Base-by-base conservation (phyloP, 2,329 filamentous ascomycete genomes). In the Colletotrichum tofieldiae region DNA sequence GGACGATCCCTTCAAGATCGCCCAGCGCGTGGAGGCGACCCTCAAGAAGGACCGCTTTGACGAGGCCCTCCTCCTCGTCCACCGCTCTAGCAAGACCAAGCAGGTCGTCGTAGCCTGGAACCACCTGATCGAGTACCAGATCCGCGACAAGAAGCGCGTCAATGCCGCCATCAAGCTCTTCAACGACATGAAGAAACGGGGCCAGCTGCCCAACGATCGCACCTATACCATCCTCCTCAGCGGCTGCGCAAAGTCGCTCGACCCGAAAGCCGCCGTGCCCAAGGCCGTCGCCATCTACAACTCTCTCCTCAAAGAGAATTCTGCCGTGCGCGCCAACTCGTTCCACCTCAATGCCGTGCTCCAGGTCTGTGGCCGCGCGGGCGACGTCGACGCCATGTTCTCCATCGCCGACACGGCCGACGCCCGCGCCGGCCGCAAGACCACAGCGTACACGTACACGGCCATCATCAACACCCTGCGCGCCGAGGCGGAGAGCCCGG, bases 181-280 rank as follows among this genome's bases (percentile, higher is more conserved):
- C 84, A 98, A 98, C 81, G 96, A 94, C 93, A 98, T 99, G 96
- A 99, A 98, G 84, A 98, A 98, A 84, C 89, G 95, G 73, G 92
- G 87, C 6, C 93, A 97, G 77, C 86, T 89, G 35, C 96, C 96
- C 1, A 96, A 95, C 79, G 88, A 90, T 4, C 89, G 92, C 77
- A 98, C 96, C 0, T 98, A 93, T 79, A 96, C 94, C 23, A 91
- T 94, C 70, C 89, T 98, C 71, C 91, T 99, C 75, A 87, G 90
- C 62, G 96, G 95, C 39, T 90, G 95, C 66, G 88, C 92, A 51
- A 82, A 86, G 52, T 90, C 92, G 20, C 79, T 87, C 1, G 88
- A 92, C 71, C 82, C 86, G 0, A 84, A 88, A 54, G 81, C 89
- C 39, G 91, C 91, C 60, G 87, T 96, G 7, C 81, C 86, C 67